Evolutionary conservation across 306 rosid species (phyloP), one percentile per base, ranked within the genome.

Genomic region (Rosa multiflora): DNA sequence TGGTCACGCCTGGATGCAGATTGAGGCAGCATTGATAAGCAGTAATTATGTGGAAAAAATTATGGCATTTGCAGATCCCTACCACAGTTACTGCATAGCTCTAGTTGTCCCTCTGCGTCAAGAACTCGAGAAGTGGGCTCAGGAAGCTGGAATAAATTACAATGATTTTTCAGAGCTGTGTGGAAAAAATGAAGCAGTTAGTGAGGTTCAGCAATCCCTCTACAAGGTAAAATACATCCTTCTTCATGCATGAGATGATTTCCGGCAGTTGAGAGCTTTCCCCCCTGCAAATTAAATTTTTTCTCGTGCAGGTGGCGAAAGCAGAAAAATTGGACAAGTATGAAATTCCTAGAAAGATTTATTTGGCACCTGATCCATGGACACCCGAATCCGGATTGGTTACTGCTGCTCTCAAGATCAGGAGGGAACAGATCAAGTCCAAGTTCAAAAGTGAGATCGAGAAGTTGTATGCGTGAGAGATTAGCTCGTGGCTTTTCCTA

Each of bases 301-400:
- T 49, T 61, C n/a, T 23, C 75, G 21, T 82, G 78, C 90, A 94
- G 97, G 91, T 74, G 9, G 98, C 86, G 20, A 92, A 94, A 81
- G 84, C 87, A 49, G 83, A 86, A 67, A 92, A 87, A 73, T 85
- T 94, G 87, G 83, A 88, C 51, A 92, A 90, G 86, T 79, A 89
- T 74, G 98, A 94, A 82, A 72, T 78, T 48, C 98, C 98, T 40
- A 87, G 88, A 3, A 94, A 88, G 91, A 87, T 89, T 14, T 86
- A 86, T 81, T 81, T 94, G 85, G 72, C 89, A 18, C 70, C 90
- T 1, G 94, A 94, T 47, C 89, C 91, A 79, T 92, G 98, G 98
- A 90, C 94, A 32, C 97, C 94, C 0, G 94, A 94, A 78, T 90
- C 98, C 7, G 97, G 97, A 75, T 84, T 92, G 86, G 98, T 92